phyloP scores from a whole-genome alignment of 805 yeast genomes.

The Candida qinlingensis region DNA sequence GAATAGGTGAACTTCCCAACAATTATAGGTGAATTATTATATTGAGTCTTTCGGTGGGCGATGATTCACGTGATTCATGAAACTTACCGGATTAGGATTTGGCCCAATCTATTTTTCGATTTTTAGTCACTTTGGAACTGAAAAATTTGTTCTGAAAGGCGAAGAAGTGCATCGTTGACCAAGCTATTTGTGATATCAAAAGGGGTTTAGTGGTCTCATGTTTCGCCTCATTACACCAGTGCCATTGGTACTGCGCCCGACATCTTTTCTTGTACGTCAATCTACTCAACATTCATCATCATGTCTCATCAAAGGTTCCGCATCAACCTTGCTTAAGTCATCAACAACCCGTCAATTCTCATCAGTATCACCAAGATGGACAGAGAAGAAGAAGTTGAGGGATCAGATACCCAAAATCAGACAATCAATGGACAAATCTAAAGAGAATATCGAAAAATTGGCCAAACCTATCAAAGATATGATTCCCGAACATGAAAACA shows the following conservation, averaged over 20 bases:
- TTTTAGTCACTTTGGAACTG: too few relatives aligned
- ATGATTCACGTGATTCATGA: not conserved
- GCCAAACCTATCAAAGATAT: constrained; percentile 26
- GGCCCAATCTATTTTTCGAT: too few relatives aligned
- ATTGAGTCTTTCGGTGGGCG: too few relatives aligned
- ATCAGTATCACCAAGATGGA: not conserved
- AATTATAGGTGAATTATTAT: not conserved
- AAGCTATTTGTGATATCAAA: too few relatives aligned
- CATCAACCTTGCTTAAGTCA: not conserved
- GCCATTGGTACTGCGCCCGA: not conserved
- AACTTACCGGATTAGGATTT: constrained; percentile 1
- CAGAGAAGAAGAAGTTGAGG: not conserved
- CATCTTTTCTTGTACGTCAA: not conserved
- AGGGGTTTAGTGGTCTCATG: not conserved
- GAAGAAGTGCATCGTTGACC: too few relatives aligned
- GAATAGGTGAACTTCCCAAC: not conserved
- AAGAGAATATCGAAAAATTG: constrained; percentile 26
- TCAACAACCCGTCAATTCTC: not conserved
- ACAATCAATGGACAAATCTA: constrained; percentile 14
- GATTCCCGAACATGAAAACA: constrained; percentile 44
- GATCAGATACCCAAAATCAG: constrained; percentile 7
- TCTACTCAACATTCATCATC: not conserved
- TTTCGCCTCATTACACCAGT: not conserved
- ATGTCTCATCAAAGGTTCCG: not conserved
- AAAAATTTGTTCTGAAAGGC: too few relatives aligned